Conservation (phyloP, 1,284 basidiomycete species). For the Takashimella koratensis region DNA sequence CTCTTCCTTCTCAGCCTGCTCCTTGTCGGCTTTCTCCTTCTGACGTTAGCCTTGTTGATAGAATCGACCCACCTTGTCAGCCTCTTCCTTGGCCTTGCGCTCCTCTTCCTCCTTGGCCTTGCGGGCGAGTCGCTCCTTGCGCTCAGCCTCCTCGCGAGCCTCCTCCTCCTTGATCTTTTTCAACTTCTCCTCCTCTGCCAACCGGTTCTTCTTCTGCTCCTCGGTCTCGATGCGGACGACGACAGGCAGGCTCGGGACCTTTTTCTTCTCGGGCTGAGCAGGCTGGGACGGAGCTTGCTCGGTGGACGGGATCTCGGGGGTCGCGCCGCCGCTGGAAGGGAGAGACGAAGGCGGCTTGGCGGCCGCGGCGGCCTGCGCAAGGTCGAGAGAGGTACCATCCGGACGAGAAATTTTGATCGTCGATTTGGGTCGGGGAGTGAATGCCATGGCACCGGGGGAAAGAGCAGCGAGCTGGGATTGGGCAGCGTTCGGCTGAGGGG, state of each 20-base stretch:
- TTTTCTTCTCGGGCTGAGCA: slow-evolving; percentile 30
- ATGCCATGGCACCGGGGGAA: slow-evolving; percentile 34
- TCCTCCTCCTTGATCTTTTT: slow-evolving; percentile 42
- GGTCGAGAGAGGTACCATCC: slow-evolving; percentile 43
- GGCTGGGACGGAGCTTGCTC: slow-evolving; percentile 1
- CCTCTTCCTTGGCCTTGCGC: slow-evolving; percentile 42
- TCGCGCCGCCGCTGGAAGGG: slow-evolving; percentile 21
- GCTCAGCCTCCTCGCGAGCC: slow-evolving; percentile 43
- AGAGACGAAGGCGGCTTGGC: slow-evolving; percentile 24
- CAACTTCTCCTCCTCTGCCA: slow-evolving; percentile 44
- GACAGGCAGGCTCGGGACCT: slow-evolving; percentile 34
- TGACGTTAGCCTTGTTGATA: slow-evolving; percentile 49
- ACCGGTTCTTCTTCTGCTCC: slow-evolving; percentile 49
- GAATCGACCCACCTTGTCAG: slow-evolving; percentile 52
- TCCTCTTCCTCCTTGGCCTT: slow-evolving; percentile 26
- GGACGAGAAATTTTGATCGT: slow-evolving; percentile 46
- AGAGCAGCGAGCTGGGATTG: slow-evolving; percentile 16
- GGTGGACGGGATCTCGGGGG: slow-evolving; percentile 20
- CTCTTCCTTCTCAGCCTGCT: slow-evolving; percentile 42
- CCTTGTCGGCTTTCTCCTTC: slow-evolving; percentile 45
- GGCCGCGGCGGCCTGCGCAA: slow-evolving; percentile 36
- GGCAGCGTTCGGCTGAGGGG: slow-evolving; percentile 18
- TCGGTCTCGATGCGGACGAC: slow-evolving; percentile 54
- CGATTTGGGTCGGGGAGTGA: slow-evolving; percentile 35
- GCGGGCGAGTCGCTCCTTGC: slow-evolving; percentile 39